These are phyloP conservation scores for Brassica hybrid DNA, from an alignment of 441 rosid genomes.

Conservation along the genomic window DNA sequence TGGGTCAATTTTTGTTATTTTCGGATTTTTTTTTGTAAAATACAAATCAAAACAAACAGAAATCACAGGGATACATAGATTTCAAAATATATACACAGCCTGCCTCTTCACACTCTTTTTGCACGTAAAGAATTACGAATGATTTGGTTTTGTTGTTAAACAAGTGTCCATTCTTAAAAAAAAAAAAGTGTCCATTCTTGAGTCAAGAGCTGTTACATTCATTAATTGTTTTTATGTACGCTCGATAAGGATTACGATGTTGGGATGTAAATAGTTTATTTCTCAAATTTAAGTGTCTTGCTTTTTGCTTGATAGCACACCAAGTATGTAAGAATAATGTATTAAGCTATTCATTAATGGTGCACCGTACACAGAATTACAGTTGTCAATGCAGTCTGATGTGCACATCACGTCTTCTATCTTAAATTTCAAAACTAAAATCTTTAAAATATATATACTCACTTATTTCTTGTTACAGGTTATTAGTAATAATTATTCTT, in stretches of 20 bases:
- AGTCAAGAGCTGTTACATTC: constrained; percentile 6
- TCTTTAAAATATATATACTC: not conserved
- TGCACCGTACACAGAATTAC: not conserved
- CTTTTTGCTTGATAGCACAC: not conserved
- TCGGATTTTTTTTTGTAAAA: too few species aligned
- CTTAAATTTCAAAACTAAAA: constrained; percentile 1
- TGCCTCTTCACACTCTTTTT: too few species aligned
- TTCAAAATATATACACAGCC: too few species aligned
- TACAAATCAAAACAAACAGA: too few species aligned
- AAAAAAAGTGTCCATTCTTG: too few species aligned
- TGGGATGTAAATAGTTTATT: not conserved
- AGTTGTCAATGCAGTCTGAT: not conserved
- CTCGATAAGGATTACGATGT: not conserved
- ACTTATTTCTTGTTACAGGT: not conserved
- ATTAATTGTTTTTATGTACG: not conserved
- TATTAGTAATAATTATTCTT: not conserved
- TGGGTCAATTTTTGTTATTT: too few species aligned
- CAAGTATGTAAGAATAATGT: not conserved
- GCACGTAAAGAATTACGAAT: too few species aligned
- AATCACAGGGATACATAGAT: too few species aligned
- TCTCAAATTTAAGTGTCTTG: not conserved
- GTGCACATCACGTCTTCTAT: too few species aligned
- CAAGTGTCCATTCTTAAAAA: too few species aligned
- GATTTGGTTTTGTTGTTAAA: too few species aligned
- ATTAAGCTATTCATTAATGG: not conserved